Base-by-base conservation (phyloP, 495 filamentous ascomycete genomes). In the Lophiotrema nucula region DNA sequence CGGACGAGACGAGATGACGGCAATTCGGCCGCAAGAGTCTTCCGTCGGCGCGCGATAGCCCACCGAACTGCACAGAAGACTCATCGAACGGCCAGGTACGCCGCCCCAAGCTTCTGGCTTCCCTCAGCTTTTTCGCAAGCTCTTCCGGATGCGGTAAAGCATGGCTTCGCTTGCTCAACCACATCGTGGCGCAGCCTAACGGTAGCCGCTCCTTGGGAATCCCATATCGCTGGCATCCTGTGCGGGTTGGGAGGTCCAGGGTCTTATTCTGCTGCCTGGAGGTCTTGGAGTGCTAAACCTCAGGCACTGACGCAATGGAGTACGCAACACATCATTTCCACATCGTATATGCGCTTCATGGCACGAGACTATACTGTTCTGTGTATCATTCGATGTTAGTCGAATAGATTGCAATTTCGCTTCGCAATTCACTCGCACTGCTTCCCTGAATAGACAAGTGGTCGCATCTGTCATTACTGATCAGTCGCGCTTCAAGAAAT, bases 301-400 rank as follows among this genome's bases (percentile, higher is more conserved):
- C 1, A 53, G 49, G 57, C 57, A 53, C 57, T 54, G 49, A 60
- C 57, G 57, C 57, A 60, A 60, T 54, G 0, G 43, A 41, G 31
- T 53, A 53, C 57, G 57, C 57, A 54, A 54, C 39, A 25, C 37
- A 11, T 19, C 15, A 58, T 45, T 31, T 25, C 46, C 19, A n/a
- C n/a, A n/a, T n/a, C n/a, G n/a, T n/a, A n/a, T n/a, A n/a, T n/a
- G n/a, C n/a, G n/a, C n/a, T n/a, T n/a, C n/a, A n/a, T n/a, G n/a
- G n/a, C n/a, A n/a, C n/a, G n/a, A n/a, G n/a, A n/a, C n/a, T 35
- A 35, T 35, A 35, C n/a, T 35, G 8, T 35, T n/a, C n/a, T 35
- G 31, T 35, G n/a, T n/a, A n/a, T n/a, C n/a, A n/a, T n/a, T n/a
- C n/a, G n/a, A n/a, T n/a, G n/a, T n/a, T n/a, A n/a, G n/a, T n/a